Base-by-base conservation (phyloP, 805 yeast species). In the Monosporozyma aquatica region DNA sequence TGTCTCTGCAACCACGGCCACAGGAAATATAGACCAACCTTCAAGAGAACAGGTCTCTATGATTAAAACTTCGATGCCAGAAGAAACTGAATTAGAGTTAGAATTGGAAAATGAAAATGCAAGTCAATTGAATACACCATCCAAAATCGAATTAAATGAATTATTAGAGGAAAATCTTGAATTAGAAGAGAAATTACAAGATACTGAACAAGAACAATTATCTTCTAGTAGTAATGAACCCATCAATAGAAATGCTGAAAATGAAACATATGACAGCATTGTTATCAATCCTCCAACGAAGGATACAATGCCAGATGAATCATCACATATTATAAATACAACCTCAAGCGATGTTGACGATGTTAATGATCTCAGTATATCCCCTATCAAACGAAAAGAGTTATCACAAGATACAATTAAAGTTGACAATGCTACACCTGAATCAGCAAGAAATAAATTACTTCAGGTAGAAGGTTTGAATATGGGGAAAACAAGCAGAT, bases 41-140 rank as follows among this genome's bases (percentile, higher is more conserved):
- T 21, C 20, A 15, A 29, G 20, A 6, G 33, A 29, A 6, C 18
- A 17, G 6, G 25, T 22, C 2, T 50, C 51, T n/a, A 37, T 56
- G 22, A 52, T 52, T 14, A 55, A 57, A 32, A 51, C 49, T 24
- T 41, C 51, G 11, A 40, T 55, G 32, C 44, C 47, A 21, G 62
- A 58, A 40, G 60, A 56, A 41, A 52, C 54, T 8, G 61, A 52
- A 37, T 48, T 41, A 17, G 59, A 56, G 37, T 38, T 53, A 30
- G 42, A 43, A 36, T 41, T 42, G 11, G 61, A 55, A 15, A 36
- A 38, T 21, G 37, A 41, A 30, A 5, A 18, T 30, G 22, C 7
- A 15, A 7, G 15, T 22, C 25, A 15, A 21, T 20, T 28, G 17
- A 17, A 23, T 25, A 32, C 35, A 21, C 25, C 33, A 34, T 24